Conservation (phyloP, 352 stramenopile species). For the Phytophthora cryptogea region DNA sequence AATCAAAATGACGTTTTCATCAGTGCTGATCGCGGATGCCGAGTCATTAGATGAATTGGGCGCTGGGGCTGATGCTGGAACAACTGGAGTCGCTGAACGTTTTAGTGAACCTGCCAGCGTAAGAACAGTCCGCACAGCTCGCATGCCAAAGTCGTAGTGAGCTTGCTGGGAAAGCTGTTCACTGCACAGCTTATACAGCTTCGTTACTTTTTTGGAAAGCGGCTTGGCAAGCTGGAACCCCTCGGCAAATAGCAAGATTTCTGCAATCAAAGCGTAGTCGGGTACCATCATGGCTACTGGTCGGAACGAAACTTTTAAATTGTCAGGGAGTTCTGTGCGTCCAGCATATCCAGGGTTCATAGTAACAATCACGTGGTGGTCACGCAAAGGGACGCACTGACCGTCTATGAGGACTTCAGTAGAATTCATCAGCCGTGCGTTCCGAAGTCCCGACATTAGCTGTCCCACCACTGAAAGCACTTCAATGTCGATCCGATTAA, state of each 20-base stretch:
- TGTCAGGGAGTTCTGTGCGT: slow-evolving; percentile 83
- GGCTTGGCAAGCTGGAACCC: slow-evolving; percentile 73
- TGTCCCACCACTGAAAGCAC: slow-evolving; percentile 89
- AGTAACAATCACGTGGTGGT: slow-evolving; percentile 87
- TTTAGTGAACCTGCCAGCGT: slow-evolving; percentile 77
- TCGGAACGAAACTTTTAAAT: slow-evolving; percentile 84
- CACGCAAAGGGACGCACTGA: slow-evolving; percentile 51
- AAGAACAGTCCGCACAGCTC: slow-evolving; percentile 84
- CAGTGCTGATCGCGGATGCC: slow-evolving; percentile 8
- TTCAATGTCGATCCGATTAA: slow-evolving; percentile 91
- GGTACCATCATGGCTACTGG: slow-evolving; percentile 91
- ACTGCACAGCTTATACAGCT: slow-evolving; percentile 83
- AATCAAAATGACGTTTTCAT: slow-evolving; percentile 90
- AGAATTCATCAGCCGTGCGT: slow-evolving; percentile 43
- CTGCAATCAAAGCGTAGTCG: slow-evolving; percentile 82
- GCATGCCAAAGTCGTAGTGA: slow-evolving; percentile 92
- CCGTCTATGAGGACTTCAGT: slow-evolving; percentile 62
- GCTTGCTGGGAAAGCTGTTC: slow-evolving; percentile 85
- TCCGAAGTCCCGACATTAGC: slow-evolving; percentile 75
- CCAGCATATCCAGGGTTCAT: slow-evolving; percentile 89
- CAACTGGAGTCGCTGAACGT: slow-evolving; percentile 19
- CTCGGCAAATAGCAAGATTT: slow-evolving; percentile 85
- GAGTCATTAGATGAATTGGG: slow-evolving; percentile 14
- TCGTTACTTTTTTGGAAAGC: slow-evolving; percentile 72
- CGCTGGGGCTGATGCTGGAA: slow-evolving; percentile 1